Conservation (phyloP, 352 stramenopile genomes). For the Pythium angustatum region DNA sequence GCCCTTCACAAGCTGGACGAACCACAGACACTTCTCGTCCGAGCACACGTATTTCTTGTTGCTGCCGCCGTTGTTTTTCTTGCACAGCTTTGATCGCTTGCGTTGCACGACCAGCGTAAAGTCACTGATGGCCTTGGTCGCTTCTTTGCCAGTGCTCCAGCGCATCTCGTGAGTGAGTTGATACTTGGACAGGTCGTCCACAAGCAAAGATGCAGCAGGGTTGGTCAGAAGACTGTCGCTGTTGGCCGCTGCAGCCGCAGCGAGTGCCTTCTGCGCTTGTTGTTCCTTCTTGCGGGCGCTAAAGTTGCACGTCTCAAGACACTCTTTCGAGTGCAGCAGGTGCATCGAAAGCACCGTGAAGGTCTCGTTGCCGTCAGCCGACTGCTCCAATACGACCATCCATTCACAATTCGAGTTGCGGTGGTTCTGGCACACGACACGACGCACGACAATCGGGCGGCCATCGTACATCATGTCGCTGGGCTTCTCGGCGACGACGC, state of each 20-base stretch:
- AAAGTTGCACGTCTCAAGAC: conserved; percentile 77
- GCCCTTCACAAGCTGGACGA: conserved; percentile 76
- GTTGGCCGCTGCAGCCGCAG: not conserved
- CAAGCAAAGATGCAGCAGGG: conserved; percentile 41
- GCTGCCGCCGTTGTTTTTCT: conserved; percentile 77
- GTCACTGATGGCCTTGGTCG: conserved; percentile 75
- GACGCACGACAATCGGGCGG: conserved; percentile 47
- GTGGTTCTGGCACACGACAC: conserved; percentile 71
- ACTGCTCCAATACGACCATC: conserved; percentile 63
- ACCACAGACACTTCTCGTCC: conserved; percentile 70
- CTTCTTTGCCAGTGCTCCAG: conserved; percentile 78
- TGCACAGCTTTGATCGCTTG: conserved; percentile 79
- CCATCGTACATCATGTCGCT: conserved; percentile 44
- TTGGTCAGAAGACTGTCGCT: conserved; percentile 24
- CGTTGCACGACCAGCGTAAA: conserved; percentile 77
- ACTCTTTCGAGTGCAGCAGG: conserved; percentile 70
- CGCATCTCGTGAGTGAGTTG: conserved; percentile 79
- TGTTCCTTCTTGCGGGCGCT: conserved; percentile 57
- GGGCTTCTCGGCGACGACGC: conserved; percentile 54
- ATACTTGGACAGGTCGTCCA: conserved; percentile 67
- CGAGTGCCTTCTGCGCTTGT: conserved; percentile 24
- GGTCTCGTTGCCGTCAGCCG: conserved; percentile 35
- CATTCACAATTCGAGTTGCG: conserved; percentile 73
- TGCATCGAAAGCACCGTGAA: conserved; percentile 61
- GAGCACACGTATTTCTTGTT: conserved; percentile 90